Base-by-base conservation (phyloP, 2,329 filamentous ascomycete species). In the Anthostomella pinea region DNA sequence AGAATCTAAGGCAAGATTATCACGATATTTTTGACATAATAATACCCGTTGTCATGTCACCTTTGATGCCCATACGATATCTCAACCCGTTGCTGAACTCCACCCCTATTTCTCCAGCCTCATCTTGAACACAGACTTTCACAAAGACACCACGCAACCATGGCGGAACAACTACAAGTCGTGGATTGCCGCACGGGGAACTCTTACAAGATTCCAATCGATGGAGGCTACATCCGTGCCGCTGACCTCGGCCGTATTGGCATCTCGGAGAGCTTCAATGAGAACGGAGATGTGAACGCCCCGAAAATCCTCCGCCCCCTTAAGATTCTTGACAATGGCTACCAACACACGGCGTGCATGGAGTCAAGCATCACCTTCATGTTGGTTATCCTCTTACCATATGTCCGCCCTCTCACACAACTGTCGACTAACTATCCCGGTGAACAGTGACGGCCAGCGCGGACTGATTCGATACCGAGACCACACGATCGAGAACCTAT, bases 301-400 rank as follows among this genome's bases (percentile, higher is more conserved):
- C 4, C 40, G 22, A 41, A 39, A 33, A 33, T 37, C n/a, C 14
- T 39, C 21, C 44, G 29, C 10, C 44, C 48, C 8, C 45, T 54
- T 11, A 45, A 39, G 9, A 48, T 54, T 27, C 26, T 52, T 27
- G 50, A 53, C 27, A 37, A 46, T 34, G 52, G 52, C 21, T 54
- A 48, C 32, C 46, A 51, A 35, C 36, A 54, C 24, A 54, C 52
- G 4, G 52, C 52, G 17, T 53, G 50, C 19, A 51, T 54, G 43
- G 52, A 54, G 30, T 54, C 52, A 30, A 50, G 47, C 17, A 53
- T 54, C 26, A 54, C 52, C 3, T 46, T 49, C 21, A 51, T 54
- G 52, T 53, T 21, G 17, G 51, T 40, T 13, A 30, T n/a, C n/a
- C n/a, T n/a, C n/a, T n/a, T n/a, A n/a, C n/a, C n/a, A n/a, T n/a